Conservation (phyloP, 129 eudicot species). For the Helianthus tuberosus region DNA sequence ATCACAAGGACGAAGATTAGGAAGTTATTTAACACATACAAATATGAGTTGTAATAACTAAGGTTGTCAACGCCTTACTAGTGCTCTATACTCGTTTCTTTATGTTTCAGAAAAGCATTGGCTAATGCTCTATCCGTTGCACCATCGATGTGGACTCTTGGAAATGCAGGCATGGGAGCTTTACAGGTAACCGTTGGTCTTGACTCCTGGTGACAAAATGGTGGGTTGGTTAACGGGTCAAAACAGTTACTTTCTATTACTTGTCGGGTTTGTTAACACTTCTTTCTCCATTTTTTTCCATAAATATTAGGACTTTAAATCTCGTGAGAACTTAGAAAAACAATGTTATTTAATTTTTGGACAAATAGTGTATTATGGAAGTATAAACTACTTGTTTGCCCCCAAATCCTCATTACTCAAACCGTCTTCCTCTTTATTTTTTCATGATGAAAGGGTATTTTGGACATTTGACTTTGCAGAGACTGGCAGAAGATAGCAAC, state of each 20-base stretch:
- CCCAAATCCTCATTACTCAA: constrained; percentile 4
- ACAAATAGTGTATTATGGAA: background rate
- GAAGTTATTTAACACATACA: background rate
- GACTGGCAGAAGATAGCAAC: constrained; percentile 90
- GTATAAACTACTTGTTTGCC: constrained; percentile 1
- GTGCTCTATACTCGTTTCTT: constrained; percentile 2
- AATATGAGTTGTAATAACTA: background rate
- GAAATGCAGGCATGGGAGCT: constrained; percentile 99
- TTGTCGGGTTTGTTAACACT: background rate
- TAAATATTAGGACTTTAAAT: background rate
- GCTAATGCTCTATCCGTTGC: constrained; percentile 97
- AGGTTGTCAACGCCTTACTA: constrained; percentile 6
- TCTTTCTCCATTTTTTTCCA: background rate
- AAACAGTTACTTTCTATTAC: background rate
- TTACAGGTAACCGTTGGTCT: constrained; percentile 67
- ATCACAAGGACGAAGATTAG: background rate
- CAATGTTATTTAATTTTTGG: background rate
- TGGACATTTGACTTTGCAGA: constrained; percentile 49
- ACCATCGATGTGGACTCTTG: constrained; percentile 99
- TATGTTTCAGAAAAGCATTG: constrained; percentile 73
- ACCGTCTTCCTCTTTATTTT: constrained; percentile 16
- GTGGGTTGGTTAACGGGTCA: background rate
- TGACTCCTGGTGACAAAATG: background rate
- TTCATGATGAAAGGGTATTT: constrained; percentile 15
- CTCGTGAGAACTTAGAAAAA: too few relatives aligned